These are phyloP conservation scores for Loxodes magnus DNA, from an alignment of 73 alveolate species.

Conservation along the genomic window DNA sequence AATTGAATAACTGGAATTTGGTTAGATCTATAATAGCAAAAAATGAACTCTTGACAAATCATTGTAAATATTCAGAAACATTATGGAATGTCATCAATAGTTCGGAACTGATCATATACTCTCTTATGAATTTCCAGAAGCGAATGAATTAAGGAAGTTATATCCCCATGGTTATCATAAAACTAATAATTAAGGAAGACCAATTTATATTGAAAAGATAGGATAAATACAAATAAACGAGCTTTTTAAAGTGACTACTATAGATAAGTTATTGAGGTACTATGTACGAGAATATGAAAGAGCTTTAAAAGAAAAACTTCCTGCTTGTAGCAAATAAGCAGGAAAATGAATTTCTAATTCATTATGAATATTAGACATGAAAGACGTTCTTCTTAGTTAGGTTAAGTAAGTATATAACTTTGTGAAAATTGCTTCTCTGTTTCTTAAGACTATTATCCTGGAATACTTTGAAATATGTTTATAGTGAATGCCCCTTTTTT, in stretches of 20 bases:
- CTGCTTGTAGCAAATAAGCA: conserved; percentile 45
- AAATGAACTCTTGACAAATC: conserved; percentile 55
- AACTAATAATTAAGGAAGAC: conserved; percentile 53
- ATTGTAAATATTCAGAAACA: conserved; percentile 50
- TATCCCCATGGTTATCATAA: conserved; percentile 71
- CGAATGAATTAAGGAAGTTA: conserved; percentile 10
- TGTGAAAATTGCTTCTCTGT: conserved; percentile 44
- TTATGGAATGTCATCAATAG: conserved; percentile 58
- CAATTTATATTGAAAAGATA: conserved; percentile 51
- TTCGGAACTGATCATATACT: conserved; percentile 40
- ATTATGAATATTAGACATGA: conserved; percentile 48
- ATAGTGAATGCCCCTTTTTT: conserved; percentile 57
- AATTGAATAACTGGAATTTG: conserved; percentile 51
- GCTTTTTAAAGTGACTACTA: conserved; percentile 28
- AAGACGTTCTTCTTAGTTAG: conserved; percentile 46
- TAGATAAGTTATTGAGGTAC: conserved; percentile 55
- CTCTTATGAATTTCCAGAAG: conserved; percentile 28
- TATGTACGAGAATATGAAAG: conserved; percentile 61
- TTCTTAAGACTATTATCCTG: conserved; percentile 82
- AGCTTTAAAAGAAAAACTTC: conserved; percentile 36
- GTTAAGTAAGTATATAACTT: conserved; percentile 42
- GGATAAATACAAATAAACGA: conserved; percentile 39
- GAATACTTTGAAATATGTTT: conserved; percentile 51
- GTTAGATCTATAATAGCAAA: conserved; percentile 69
- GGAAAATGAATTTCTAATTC: conserved; percentile 41